A percentile compares a stretch with the other conserved stretches of the same genome.
Evolutionary conservation across 192 early-diverging fungal species (phyloP).

Genomic region (Cetraspora pellucida): DNA sequence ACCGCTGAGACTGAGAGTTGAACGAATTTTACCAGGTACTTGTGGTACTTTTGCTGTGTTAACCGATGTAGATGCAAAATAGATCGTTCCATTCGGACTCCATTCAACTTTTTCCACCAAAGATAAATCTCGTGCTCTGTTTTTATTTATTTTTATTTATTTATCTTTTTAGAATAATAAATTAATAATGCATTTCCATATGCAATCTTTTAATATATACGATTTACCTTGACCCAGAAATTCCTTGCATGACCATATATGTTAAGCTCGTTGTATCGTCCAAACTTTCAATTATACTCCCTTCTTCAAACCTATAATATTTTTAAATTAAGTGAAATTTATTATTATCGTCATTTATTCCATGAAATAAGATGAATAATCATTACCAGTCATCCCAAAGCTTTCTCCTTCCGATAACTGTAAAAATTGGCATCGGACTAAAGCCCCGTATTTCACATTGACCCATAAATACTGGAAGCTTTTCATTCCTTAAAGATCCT

Average conservation of each 20-base stretch:
- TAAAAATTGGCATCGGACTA: slow-evolving; percentile 54
- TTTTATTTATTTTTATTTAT: not conserved
- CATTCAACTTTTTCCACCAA: slow-evolving; percentile 54
- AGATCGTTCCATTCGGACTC: slow-evolving; percentile 49
- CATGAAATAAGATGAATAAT: not conserved
- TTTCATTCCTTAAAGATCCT: slow-evolving; percentile 43
- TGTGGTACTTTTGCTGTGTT: slow-evolving; percentile 51
- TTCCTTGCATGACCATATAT: slow-evolving; percentile 48
- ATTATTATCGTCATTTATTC: not conserved
- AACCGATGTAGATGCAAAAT: slow-evolving; percentile 53
- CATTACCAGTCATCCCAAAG: slow-evolving; percentile 58
- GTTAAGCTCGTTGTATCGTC: slow-evolving; percentile 46
- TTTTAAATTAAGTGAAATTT: not conserved
- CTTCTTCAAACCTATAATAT: slow-evolving; percentile 42
- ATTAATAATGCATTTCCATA: not conserved
- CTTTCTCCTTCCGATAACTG: slow-evolving; percentile 58
- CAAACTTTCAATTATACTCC: slow-evolving; percentile 44
- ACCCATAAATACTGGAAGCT: slow-evolving; percentile 56
- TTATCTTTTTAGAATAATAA: not conserved
- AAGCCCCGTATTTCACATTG: slow-evolving; percentile 53
- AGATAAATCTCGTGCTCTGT: slow-evolving; percentile 41
- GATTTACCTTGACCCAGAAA: slow-evolving; percentile 48
- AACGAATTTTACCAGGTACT: slow-evolving; percentile 47
- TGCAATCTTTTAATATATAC: not conserved
- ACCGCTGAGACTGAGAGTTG: slow-evolving; percentile 51